These are phyloP conservation scores for Pseudogymnoascus sp. DNA, from an alignment of 2,329 filamentous ascomycete genomes.

Conservation along the genomic window DNA sequence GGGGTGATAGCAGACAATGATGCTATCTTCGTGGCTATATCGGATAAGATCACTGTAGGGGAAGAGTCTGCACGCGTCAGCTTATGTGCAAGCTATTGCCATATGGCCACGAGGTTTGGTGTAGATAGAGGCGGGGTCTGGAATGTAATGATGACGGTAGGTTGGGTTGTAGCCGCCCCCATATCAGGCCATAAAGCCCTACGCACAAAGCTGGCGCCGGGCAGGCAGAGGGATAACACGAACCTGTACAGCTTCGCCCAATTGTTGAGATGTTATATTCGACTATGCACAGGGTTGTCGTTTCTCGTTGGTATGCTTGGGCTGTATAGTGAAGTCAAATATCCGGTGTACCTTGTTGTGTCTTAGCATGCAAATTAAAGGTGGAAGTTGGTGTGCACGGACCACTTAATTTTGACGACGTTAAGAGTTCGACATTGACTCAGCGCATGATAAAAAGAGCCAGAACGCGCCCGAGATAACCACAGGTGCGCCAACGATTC, in stretches of 20 bases:
- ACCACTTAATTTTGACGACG: constrained; percentile 4
- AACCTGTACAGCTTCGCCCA: constrained; percentile 8
- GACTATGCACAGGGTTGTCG: constrained; percentile 9
- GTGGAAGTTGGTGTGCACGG: constrained; percentile 10
- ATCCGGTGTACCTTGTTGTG: constrained; percentile 10
- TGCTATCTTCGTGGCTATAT: constrained; percentile 4
- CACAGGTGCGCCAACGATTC: constrained; percentile 27
- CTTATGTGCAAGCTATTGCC: neutral
- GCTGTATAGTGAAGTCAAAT: constrained; percentile 7
- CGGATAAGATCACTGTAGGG: neutral
- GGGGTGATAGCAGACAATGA: constrained; percentile 8
- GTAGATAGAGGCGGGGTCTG: constrained; percentile 8
- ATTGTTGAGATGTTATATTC: constrained; percentile 8
- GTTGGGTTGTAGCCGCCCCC: constrained; percentile 7
- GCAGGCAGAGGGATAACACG: neutral
- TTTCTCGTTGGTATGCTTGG: constrained; percentile 8
- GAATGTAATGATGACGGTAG: constrained; percentile 9
- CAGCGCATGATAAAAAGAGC: constrained; percentile 9
- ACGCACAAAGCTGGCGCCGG: neutral
- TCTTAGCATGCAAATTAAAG: constrained; percentile 10
- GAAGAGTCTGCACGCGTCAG: constrained; percentile 7
- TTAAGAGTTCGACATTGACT: constrained; percentile 8
- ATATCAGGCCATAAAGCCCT: constrained; percentile 4
- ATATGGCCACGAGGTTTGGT: neutral
- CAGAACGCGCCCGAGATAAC: constrained; percentile 9